Base-by-base conservation (phyloP, 805 yeast genomes). In the Barnettozyma populi region DNA sequence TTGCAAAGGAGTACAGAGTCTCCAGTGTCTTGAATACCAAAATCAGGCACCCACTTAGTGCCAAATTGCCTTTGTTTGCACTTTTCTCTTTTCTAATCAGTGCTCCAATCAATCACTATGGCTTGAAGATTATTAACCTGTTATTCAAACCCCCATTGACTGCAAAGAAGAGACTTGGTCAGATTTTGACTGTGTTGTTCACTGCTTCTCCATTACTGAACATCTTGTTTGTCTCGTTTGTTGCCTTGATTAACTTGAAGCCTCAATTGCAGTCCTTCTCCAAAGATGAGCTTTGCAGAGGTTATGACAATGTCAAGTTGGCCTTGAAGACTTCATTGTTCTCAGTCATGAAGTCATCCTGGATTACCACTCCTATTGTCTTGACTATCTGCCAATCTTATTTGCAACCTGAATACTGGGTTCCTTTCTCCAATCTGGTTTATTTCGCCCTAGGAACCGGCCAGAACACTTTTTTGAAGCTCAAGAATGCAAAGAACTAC, bases 391-490 rank as follows among this genome's bases (percentile, higher is more conserved):
- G 86, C 5, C 89, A 82, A 58, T 75, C 68, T 44, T 79, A 71
- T 51, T 54, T 82, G 11, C 68, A 72, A 8, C 82, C 83, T 2
- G 78, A 80, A 55, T 65, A 75, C 27, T 82, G 89, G 89, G 81
- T 79, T 10, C 79, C 78, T 3, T 82, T 80, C 59, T 80, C 80
- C 65, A 76, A 74, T 53, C 52, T 78, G 29, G 76, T 81, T 20
- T 80, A 75, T 56, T 81, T 81, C 53, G 59, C 81, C 5, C 64
- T 82, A 48, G 86, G 86, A 1, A 82, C 87, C 1, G 71, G 72
- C 47, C 84, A 82, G 55, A 82, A 82, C 57, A 73, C 79, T 5
- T 67, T 72, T 59, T 66, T 82, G 52, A 80, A 80, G 62, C 47
- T 64, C 52, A 62, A 57, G 38, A 52, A 58, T 42, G 66, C 61